A percentile compares a stretch with the other conserved stretches of the same genome.
Evolutionary conservation across 768 basidiomycete species (phyloP).

Genomic region (Auriscalpium microsporum): DNA sequence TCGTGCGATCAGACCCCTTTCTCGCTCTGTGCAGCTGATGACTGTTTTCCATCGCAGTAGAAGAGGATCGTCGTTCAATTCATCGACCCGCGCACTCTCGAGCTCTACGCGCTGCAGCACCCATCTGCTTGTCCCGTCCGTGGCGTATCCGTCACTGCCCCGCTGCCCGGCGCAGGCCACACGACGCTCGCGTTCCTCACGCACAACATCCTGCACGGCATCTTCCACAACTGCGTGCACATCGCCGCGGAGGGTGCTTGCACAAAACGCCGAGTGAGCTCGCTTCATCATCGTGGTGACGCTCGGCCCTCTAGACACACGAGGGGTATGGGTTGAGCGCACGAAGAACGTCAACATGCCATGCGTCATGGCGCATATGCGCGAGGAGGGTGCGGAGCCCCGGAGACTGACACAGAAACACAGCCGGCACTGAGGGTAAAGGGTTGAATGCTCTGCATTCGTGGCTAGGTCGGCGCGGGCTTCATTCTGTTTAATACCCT

Average conservation of each 20-base stretch:
- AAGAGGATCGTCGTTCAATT: conserved; percentile 41
- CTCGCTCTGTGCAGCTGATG: too few species aligned
- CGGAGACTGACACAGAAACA: too few species aligned
- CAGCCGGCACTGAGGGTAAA: too few species aligned
- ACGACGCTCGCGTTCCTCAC: conserved; percentile 32
- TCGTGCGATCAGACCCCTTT: too few species aligned
- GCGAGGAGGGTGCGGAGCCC: too few species aligned
- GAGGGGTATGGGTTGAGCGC: conserved; percentile 52
- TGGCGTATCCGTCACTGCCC: conserved; percentile 35
- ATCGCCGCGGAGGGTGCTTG: conserved; percentile 20
- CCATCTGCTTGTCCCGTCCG: background rate
- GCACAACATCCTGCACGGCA: conserved; percentile 35
- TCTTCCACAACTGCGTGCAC: conserved; percentile 34
- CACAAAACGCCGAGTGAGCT: conserved; percentile 33
- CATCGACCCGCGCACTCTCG: conserved; percentile 43
- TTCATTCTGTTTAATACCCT: too few species aligned
- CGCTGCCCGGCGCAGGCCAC: conserved; percentile 1
- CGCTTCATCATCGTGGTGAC: conserved; percentile 44
- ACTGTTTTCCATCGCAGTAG: too few species aligned
- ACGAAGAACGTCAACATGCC: too few species aligned
- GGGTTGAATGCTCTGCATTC: too few species aligned
- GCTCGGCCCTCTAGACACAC: conserved; percentile 39
- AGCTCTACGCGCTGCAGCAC: conserved; percentile 30
- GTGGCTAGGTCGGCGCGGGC: too few species aligned
- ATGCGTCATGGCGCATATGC: too few species aligned